Conservation (phyloP, 768 basidiomycete species). For the Podaxis mareebaensis region DNA sequence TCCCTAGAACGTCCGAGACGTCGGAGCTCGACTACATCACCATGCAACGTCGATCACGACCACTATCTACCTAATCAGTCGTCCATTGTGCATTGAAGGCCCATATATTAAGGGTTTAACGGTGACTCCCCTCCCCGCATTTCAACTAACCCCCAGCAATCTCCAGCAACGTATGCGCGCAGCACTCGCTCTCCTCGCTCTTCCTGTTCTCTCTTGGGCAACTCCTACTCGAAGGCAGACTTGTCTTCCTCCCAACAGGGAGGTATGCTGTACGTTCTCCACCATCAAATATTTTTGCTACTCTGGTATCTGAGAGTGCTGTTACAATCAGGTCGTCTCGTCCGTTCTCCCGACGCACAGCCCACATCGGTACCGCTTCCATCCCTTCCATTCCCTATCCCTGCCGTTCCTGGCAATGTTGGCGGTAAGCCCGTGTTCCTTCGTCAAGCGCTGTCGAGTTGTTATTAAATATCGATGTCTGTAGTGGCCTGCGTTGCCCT, state of each 20-base stretch:
- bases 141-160: too few relatives aligned
- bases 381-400: background rate
- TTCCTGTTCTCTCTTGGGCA: background rate
- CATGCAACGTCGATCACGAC: background rate
- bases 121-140: too few relatives aligned
- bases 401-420: background rate
- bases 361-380: background rate
- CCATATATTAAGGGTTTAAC: too few relatives aligned
- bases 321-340: background rate
- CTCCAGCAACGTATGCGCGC: too few relatives aligned
- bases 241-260: background rate
- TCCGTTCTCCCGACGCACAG: background rate
- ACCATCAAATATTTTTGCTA: background rate
- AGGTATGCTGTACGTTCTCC: background rate
- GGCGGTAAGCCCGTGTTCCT: background rate
- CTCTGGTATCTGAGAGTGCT: background rate
- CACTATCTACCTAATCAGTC: background rate
- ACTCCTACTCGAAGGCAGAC: background rate
- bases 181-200: background rate
- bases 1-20: background rate
- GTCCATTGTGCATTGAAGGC: too few relatives aligned
- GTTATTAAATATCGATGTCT: background rate
- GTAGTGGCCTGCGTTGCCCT: background rate
- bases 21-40: background rate
- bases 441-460: background rate